phyloP scores from a whole-genome alignment of 345 rosid genomes.

The Citrus australasica region DNA sequence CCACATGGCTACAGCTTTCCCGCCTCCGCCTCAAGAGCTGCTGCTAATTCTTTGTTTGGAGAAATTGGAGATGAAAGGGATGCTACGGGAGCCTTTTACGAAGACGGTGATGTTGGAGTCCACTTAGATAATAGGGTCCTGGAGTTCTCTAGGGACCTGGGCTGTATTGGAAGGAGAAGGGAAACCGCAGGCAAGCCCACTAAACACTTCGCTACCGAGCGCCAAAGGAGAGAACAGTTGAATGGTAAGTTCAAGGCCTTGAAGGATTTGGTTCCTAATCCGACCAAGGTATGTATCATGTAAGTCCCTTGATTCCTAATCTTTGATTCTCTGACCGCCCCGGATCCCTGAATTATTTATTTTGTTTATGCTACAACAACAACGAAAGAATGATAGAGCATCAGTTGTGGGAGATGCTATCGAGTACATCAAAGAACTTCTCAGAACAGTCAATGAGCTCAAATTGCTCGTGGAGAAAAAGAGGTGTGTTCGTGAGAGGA shows the following conservation, averaged over 20 bases:
- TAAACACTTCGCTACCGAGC: slow-evolving; percentile 61
- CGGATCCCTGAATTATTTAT: too few species aligned
- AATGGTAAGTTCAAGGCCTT: slow-evolving; percentile 56
- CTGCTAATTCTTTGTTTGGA: slow-evolving; percentile 22
- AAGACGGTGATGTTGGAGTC: slow-evolving; percentile 28
- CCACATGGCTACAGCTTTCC: slow-evolving; percentile 36
- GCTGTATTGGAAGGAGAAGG: slow-evolving; percentile 39
- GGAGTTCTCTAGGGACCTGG: slow-evolving; percentile 50
- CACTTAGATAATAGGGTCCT: slow-evolving; percentile 42
- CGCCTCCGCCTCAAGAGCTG: slow-evolving; percentile 6
- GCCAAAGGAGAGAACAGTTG: slow-evolving; percentile 62
- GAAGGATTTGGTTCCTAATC: slow-evolving; percentile 63
- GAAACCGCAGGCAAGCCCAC: slow-evolving; percentile 22
- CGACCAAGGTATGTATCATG: slow-evolving; percentile 49
- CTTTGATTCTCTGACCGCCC: too few species aligned
- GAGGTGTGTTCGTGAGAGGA: slow-evolving; percentile 54
- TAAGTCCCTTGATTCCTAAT: too few species aligned
- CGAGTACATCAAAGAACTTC: slow-evolving; percentile 70
- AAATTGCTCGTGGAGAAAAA: slow-evolving; percentile 74
- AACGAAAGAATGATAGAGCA: slow-evolving; percentile 72
- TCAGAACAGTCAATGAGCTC: slow-evolving; percentile 63
- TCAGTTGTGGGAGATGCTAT: slow-evolving; percentile 81
- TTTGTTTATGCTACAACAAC: too few species aligned
- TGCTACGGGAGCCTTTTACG: slow-evolving; percentile 15
- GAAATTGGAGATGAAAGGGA: slow-evolving; percentile 30